These are phyloP conservation scores for Pulveroboletus sp. DNA, from an alignment of 768 basidiomycete species.

Conservation along the genomic window DNA sequence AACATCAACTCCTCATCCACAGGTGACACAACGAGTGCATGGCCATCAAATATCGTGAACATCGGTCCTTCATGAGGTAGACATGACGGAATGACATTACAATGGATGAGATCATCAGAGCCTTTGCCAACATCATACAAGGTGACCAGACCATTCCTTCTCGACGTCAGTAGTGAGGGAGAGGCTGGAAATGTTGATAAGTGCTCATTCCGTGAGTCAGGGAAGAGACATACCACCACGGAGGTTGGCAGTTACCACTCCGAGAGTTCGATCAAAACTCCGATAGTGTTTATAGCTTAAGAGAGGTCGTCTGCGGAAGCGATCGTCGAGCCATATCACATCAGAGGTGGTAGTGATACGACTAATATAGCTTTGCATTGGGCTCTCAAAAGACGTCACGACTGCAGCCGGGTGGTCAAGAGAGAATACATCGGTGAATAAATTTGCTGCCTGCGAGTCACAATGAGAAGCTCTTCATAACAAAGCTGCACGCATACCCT, in stretches of 20 bases:
- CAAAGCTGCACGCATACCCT: slow-evolving; percentile 41
- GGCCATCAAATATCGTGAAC: slow-evolving; percentile 31
- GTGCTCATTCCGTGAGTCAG: background rate
- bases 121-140: slow-evolving; percentile 57
- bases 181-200: slow-evolving; percentile 35
- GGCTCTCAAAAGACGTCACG: slow-evolving; percentile 53
- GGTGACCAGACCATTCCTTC: slow-evolving; percentile 53
- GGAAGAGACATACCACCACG: slow-evolving; percentile 27
- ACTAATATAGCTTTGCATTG: slow-evolving; percentile 40
- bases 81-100: slow-evolving; percentile 39
- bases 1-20: slow-evolving; percentile 32
- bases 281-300: slow-evolving; percentile 60
- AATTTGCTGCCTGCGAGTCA: slow-evolving; percentile 28
- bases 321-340: slow-evolving; percentile 67
- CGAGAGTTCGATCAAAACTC: slow-evolving; percentile 55
- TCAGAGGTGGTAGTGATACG: slow-evolving; percentile 58
- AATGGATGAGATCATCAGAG: slow-evolving; percentile 39
- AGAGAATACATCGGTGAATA: slow-evolving; percentile 33
- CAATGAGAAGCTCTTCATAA: slow-evolving; percentile 4
- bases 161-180: slow-evolving; percentile 56
- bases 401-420: slow-evolving; percentile 33
- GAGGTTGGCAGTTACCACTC: slow-evolving; percentile 37
- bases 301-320: slow-evolving; percentile 54
- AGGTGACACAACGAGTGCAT: slow-evolving; percentile 31
- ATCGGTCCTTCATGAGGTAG: slow-evolving; percentile 31